phyloP scores from a whole-genome alignment of 176 grass and related monocot species.

The Ampelocalamus luodianensis region DNA sequence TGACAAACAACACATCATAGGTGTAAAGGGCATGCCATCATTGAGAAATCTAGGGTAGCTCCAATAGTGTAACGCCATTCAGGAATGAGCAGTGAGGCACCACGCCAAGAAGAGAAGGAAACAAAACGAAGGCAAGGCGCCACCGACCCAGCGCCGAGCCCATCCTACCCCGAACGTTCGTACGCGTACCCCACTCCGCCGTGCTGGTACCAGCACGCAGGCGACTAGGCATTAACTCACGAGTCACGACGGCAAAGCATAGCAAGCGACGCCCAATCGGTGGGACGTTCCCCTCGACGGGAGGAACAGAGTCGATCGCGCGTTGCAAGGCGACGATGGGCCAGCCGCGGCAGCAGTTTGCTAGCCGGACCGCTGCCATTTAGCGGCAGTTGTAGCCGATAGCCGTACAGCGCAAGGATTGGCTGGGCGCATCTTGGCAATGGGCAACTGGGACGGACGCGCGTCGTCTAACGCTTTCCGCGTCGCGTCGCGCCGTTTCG shows the following conservation, averaged over 20 bases:
- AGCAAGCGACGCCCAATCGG: too few species aligned
- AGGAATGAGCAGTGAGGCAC: neutral
- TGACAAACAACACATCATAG: neutral
- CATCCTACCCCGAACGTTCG: neutral
- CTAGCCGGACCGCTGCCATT: neutral
- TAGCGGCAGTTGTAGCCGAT: neutral
- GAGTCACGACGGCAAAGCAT: too few species aligned
- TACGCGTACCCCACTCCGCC: too few species aligned
- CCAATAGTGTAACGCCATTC: constrained; percentile 9
- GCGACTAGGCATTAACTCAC: neutral
- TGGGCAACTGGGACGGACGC: neutral
- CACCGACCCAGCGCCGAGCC: neutral
- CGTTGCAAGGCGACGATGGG: neutral
- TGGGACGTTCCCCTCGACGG: neutral
- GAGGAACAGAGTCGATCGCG: neutral
- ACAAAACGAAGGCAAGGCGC: neutral
- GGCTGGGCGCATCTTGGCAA: too few species aligned
- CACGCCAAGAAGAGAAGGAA: neutral
- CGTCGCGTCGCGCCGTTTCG: neutral
- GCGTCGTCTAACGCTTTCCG: neutral
- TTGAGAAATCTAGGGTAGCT: neutral
- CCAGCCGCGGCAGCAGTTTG: too few species aligned
- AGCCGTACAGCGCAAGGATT: neutral
- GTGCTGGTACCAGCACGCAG: too few species aligned
- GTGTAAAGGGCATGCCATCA: neutral